Evolutionary conservation across 805 yeast genomes (phyloP).

Genomic region (Sugiyamaella mastotermitis): DNA sequence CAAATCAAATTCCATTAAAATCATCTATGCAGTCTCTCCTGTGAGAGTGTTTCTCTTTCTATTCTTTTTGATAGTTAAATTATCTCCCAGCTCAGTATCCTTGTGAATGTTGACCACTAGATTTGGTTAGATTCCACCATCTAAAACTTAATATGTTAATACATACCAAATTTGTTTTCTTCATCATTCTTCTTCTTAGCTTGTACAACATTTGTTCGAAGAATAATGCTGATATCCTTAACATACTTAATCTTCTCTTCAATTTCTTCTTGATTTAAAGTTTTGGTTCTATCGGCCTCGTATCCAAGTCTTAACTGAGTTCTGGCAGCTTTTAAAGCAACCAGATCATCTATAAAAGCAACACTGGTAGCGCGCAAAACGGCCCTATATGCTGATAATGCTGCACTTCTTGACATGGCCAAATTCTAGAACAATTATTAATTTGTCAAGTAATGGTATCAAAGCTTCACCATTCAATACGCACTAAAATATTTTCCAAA

Average conservation of each 20-base stretch:
- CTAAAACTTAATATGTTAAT: not conserved
- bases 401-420: conserved; percentile 5
- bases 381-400: conserved; percentile 22
- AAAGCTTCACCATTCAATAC: no score
- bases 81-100: conserved; percentile 86
- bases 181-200: conserved; percentile 40
- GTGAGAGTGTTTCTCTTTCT: conserved; percentile 9
- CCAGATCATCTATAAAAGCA: conserved; percentile 27
- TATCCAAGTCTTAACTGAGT: conserved; percentile 17
- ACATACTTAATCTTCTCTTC: conserved; percentile 50
- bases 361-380: conserved; percentile 28
- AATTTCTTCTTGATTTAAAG: conserved; percentile 38
- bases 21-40: conserved; percentile 5
- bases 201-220: conserved; percentile 79
- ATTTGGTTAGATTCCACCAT: conserved; percentile 3
- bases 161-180: conserved; percentile 21
- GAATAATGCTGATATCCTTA: conserved; percentile 64
- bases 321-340: conserved; percentile 16
- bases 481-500: no score
- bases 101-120: conserved; percentile 61
- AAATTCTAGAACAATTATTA: no score
- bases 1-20: no score
- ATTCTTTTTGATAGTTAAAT: conserved; percentile 60
- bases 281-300: conserved; percentile 19
- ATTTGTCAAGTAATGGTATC: no score